These are phyloP conservation scores for Scopulariopsis brevicaulis DNA, from an alignment of 2,329 filamentous ascomycete genomes.

Conservation along the genomic window DNA sequence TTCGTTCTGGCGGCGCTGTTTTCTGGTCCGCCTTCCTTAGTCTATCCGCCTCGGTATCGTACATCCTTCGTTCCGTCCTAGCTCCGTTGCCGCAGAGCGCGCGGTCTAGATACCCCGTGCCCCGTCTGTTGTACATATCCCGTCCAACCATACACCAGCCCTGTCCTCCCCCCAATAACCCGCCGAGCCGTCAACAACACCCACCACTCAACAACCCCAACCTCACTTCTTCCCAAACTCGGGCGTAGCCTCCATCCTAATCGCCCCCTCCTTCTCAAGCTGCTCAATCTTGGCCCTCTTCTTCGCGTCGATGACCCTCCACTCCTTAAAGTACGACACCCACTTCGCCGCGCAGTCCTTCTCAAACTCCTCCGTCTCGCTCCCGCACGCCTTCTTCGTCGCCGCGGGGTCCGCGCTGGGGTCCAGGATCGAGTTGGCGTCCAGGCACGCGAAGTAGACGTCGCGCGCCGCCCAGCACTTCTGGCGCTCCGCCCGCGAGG, in stretches of 20 bases:
- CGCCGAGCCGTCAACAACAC: not conserved
- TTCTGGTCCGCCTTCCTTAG: too few species aligned
- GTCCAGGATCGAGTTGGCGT: conserved; percentile 72
- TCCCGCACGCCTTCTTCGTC: conserved; percentile 24
- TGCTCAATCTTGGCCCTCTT: conserved; percentile 69
- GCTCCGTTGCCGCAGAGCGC: not conserved
- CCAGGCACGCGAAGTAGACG: conserved; percentile 77
- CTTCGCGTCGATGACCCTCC: conserved; percentile 83
- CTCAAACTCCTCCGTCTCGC: conserved; percentile 52
- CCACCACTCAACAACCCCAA: not conserved
- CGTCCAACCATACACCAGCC: too few species aligned
- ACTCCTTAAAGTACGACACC: conserved; percentile 98
- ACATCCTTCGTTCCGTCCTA: not conserved
- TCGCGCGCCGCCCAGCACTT: conserved; percentile 88
- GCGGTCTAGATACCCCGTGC: not conserved
- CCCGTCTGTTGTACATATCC: not conserved
- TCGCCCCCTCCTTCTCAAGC: conserved; percentile 62
- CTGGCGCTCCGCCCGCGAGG: conserved; percentile 71
- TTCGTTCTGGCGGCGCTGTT: too few species aligned
- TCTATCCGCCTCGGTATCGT: not conserved
- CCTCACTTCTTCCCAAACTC: conserved; percentile 15
- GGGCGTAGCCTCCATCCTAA: conserved; percentile 37
- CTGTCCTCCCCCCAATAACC: not conserved
- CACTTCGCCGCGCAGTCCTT: conserved; percentile 79
- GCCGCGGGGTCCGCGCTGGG: conserved; percentile 24